phyloP scores from a whole-genome alignment of 2,329 filamentous ascomycete species.

The Zymoseptoria brevis region DNA sequence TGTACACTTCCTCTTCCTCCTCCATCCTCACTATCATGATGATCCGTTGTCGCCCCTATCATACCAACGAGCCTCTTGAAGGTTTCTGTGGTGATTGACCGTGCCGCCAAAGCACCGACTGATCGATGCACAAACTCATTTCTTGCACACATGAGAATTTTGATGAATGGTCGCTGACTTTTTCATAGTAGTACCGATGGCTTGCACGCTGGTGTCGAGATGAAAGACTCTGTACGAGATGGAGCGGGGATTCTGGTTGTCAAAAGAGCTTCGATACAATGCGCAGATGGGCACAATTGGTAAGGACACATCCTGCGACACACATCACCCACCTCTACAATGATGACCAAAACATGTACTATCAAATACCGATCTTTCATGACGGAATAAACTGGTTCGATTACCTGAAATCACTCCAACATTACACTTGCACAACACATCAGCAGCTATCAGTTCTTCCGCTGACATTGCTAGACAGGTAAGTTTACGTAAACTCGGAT shows the following conservation, averaged over 20 bases:
- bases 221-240: background rate
- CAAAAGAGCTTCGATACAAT: background rate
- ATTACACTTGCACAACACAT: background rate
- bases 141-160: slow-evolving; percentile 1
- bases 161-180: slow-evolving; percentile 9
- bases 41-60: slow-evolving; percentile 59
- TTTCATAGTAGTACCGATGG: background rate
- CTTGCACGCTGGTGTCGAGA: background rate
- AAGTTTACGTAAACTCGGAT: slow-evolving; percentile 23
- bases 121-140: slow-evolving; percentile 28
- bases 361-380: slow-evolving; percentile 43
- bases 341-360: slow-evolving; percentile 43
- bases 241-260: background rate
- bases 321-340: slow-evolving; percentile 8
- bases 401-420: slow-evolving; percentile 34
- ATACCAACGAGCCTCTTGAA: slow-evolving; percentile 34
- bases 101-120: slow-evolving; percentile 55
- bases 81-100: slow-evolving; percentile 50
- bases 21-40: slow-evolving; percentile 36
- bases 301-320: background rate
- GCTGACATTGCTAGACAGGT: slow-evolving; percentile 21
- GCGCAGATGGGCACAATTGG: background rate
- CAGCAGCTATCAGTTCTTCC: background rate
- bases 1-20: slow-evolving; percentile 17
- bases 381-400: slow-evolving; percentile 42